Percentiles rank a stretch among this genome's conserved stretches.
phyloP scores from a whole-genome alignment of 495 filamentous ascomycete species.

The Penicillium roqueforti region DNA sequence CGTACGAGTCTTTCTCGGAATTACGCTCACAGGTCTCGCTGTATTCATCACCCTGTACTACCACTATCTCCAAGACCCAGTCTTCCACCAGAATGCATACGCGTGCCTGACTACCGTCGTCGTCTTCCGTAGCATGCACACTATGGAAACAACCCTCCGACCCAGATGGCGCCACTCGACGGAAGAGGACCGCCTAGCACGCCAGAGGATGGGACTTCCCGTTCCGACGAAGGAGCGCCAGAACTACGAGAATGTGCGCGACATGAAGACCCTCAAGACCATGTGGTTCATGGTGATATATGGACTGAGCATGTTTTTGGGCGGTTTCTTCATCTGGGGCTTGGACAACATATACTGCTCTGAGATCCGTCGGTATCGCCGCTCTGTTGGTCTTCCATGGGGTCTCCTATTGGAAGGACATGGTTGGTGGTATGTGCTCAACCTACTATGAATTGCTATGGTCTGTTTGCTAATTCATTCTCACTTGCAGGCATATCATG shows the following conservation, averaged over 20 bases:
- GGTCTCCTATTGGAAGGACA: conserved; percentile 86
- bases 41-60: conserved; percentile 89
- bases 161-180: conserved; percentile 47
- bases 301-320: conserved; percentile 72
- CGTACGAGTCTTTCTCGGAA: conserved; percentile 55
- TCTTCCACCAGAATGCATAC: conserved; percentile 89
- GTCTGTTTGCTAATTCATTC: conserved; percentile 6
- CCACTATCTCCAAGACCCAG: conserved; percentile 86
- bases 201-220: conserved; percentile 37
- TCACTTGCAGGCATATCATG: conserved; percentile 56
- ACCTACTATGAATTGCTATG: conserved; percentile 3
- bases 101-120: conserved; percentile 73
- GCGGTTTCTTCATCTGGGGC: conserved; percentile 83
- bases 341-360: conserved; percentile 81
- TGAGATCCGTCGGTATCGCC: conserved; percentile 64
- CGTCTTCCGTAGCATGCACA: conserved; percentile 76
- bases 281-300: conserved; percentile 74
- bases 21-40: conserved; percentile 58
- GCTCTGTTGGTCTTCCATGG: conserved; percentile 79
- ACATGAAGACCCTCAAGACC: conserved; percentile 56
- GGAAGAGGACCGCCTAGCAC: conserved; percentile 41
- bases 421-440: conserved; percentile 85
- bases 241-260: conserved; percentile 49
- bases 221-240: conserved; percentile 41
- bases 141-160: conserved; percentile 80